A percentile compares a stretch with the other conserved stretches of the same genome.
These are phyloP conservation scores for Penicillium sp. DNA, from an alignment of 2,329 filamentous ascomycete species.

Conservation along the genomic window DNA sequence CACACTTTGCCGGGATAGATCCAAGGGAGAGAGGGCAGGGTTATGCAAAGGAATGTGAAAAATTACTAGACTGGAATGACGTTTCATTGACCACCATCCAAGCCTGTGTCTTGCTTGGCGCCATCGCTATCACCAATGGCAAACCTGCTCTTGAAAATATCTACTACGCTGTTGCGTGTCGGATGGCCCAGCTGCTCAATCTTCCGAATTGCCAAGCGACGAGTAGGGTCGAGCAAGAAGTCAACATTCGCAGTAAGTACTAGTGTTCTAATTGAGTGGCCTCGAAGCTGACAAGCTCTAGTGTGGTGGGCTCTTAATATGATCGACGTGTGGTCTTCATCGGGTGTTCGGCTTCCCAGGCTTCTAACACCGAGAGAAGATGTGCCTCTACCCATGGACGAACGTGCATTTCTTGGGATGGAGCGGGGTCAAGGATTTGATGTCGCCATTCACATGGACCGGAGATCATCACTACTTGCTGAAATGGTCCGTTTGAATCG, in stretches of 20 bases:
- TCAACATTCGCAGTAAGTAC: conserved; percentile 26
- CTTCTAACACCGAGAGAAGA: conserved; percentile 27
- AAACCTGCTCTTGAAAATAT: conserved; percentile 34
- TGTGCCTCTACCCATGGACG: conserved; percentile 38
- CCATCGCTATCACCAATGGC: conserved; percentile 36
- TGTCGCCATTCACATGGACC: conserved; percentile 3
- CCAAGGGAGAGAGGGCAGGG: conserved; percentile 14
- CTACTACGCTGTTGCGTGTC: conserved; percentile 40
- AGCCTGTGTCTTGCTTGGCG: conserved; percentile 41
- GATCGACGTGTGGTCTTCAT: conserved; percentile 43
- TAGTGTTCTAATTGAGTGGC: no score
- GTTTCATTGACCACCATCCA: conserved; percentile 40
- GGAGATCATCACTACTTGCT: conserved; percentile 29
- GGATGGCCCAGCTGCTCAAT: conserved; percentile 38
- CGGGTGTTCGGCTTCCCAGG: conserved; percentile 36
- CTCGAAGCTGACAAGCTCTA: conserved; percentile 9
- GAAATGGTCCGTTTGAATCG: conserved; percentile 42
- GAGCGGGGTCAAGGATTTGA: conserved; percentile 1
- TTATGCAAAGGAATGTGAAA: conserved; percentile 14
- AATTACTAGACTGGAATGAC: conserved; percentile 35
- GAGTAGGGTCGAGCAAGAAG: conserved; percentile 34
- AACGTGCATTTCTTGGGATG: conserved; percentile 31
- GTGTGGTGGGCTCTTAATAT: conserved; percentile 44
- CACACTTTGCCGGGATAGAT: conserved; percentile 8
- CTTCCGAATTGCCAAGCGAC: conserved; percentile 32